phyloP scores from a whole-genome alignment of 2,329 filamentous ascomycete genomes.

The Rhexocercosporidium sp. region DNA sequence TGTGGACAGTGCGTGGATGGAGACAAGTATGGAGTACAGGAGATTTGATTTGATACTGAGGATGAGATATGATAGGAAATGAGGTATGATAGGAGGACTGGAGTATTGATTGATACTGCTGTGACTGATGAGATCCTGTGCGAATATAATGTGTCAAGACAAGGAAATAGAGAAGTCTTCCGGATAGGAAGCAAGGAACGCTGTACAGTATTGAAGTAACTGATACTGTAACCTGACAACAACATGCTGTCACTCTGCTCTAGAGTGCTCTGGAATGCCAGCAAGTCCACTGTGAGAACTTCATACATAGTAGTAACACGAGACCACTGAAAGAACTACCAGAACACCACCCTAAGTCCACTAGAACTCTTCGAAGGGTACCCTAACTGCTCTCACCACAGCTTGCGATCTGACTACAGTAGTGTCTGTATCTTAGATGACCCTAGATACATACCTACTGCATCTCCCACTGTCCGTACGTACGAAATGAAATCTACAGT shows the following conservation, averaged over 20 bases:
- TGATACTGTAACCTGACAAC: too few species aligned
- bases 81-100: conserved; percentile 1
- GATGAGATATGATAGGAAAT: too few species aligned
- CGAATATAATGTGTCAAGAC: too few species aligned
- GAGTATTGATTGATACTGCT: neutral
- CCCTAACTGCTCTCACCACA: neutral
- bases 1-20: neutral
- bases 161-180: neutral
- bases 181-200: neutral
- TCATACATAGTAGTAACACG: too few species aligned
- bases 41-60: conserved; percentile 12
- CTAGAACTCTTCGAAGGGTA: neutral
- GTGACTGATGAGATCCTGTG: too few species aligned
- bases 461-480: neutral
- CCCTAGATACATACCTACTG: too few species aligned
- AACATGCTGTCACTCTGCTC: too few species aligned
- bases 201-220: neutral
- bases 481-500: conserved; percentile 3
- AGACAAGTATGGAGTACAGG: too few species aligned
- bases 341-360: neutral
- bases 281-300: too few species aligned
- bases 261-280: neutral
- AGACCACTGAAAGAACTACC: neutral
- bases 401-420: too few species aligned
- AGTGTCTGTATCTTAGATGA: too few species aligned